Conservation (phyloP, 2,329 filamentous ascomycete species). For the Penicillium sp. region DNA sequence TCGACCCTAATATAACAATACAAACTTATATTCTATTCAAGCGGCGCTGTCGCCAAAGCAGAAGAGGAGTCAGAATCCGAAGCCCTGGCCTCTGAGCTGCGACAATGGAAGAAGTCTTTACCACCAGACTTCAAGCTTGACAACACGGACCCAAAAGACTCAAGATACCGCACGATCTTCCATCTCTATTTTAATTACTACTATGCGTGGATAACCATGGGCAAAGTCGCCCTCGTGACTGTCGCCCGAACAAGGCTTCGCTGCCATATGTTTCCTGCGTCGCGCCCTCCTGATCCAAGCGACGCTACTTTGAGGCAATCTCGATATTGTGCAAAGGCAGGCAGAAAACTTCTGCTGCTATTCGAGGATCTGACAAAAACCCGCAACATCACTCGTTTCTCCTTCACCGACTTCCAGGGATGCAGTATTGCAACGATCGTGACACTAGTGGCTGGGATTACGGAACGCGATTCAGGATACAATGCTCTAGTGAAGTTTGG, state of each 20-base stretch:
- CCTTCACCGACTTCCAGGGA: constrained; percentile 42
- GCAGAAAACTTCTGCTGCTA: constrained; percentile 31
- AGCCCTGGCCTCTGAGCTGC: constrained; percentile 24
- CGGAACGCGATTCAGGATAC: constrained; percentile 36
- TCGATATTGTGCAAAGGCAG: constrained; percentile 31
- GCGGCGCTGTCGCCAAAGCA: background rate
- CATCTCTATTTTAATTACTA: constrained; percentile 41
- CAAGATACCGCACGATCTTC: constrained; percentile 33
- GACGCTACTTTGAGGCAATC: constrained; percentile 15
- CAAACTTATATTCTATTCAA: background rate
- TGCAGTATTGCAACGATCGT: constrained; percentile 42
- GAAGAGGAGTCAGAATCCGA: background rate
- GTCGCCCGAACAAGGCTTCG: constrained; percentile 22
- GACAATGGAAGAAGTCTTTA: constrained; percentile 33
- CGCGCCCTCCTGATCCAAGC: constrained; percentile 5
- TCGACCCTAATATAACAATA: too few relatives aligned
- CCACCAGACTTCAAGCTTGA: constrained; percentile 29
- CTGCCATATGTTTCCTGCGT: background rate
- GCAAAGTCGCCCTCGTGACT: constrained; percentile 36
- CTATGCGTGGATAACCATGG: constrained; percentile 39
- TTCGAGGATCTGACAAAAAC: constrained; percentile 31
- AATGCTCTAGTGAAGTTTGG: constrained; percentile 32
- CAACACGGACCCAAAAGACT: constrained; percentile 27
- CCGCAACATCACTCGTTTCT: constrained; percentile 37
- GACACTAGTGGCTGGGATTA: constrained; percentile 34